These are phyloP conservation scores for Liquidambar formosana DNA, from an alignment of 164 flowering plant species.

Conservation along the genomic window DNA sequence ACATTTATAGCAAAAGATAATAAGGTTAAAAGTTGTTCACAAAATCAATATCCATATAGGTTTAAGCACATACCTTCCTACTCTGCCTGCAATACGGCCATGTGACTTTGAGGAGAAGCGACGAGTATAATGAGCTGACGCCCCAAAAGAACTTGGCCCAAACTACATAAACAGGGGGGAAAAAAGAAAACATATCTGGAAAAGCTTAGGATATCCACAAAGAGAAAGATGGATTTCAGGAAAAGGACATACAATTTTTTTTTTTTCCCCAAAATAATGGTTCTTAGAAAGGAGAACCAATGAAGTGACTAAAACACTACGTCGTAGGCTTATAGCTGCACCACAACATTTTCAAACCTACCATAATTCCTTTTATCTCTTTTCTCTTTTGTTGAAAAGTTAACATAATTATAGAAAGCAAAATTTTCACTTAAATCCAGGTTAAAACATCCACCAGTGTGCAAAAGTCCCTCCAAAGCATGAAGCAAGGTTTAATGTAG, in stretches of 20 bases:
- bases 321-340: too few species aligned
- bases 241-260: background rate
- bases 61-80: slow-evolving; percentile 68
- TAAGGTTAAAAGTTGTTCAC: background rate
- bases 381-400: too few species aligned
- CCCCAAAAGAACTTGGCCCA: slow-evolving; percentile 78
- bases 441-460: too few species aligned
- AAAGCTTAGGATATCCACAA: background rate
- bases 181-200: background rate
- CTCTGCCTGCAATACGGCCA: slow-evolving; percentile 78
- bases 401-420: too few species aligned
- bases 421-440: too few species aligned
- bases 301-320: too few species aligned
- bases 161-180: slow-evolving; percentile 42
- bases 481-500: too few species aligned
- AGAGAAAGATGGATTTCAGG: too few species aligned
- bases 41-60: background rate
- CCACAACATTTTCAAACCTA: too few species aligned
- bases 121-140: slow-evolving; percentile 73
- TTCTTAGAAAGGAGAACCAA: too few species aligned
- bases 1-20: background rate
- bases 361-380: too few species aligned
- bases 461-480: too few species aligned
- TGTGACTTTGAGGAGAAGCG: slow-evolving; percentile 86
- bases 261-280: background rate